Conservation (phyloP, 1,139 yeast genomes). For the Taphrina deformans region DNA sequence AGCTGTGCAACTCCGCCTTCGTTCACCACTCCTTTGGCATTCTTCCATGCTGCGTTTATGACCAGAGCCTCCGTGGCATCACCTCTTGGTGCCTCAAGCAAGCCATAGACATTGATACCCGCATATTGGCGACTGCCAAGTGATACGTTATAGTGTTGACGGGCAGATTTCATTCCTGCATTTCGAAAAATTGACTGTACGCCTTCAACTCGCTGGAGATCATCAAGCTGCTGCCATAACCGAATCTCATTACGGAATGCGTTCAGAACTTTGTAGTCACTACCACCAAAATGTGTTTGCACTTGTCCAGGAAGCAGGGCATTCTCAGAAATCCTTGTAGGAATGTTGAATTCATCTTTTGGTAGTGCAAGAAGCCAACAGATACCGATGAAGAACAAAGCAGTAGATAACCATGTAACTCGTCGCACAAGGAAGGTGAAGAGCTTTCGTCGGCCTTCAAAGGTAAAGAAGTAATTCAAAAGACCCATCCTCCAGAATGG, state of each 20-base stretch:
- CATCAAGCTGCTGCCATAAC: slow-evolving; percentile 41
- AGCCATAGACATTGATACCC: slow-evolving; percentile 69
- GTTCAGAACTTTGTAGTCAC: slow-evolving; percentile 78
- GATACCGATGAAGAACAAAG: slow-evolving; percentile 16
- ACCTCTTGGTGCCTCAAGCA: slow-evolving; percentile 89
- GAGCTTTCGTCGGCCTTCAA: slow-evolving; percentile 22
- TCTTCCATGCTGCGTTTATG: slow-evolving; percentile 82
- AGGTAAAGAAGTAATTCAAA: slow-evolving; percentile 14
- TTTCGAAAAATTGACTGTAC: slow-evolving; percentile 65
- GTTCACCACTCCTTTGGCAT: slow-evolving; percentile 58
- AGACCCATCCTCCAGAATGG: slow-evolving; percentile 16
- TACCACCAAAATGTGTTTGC: slow-evolving; percentile 83
- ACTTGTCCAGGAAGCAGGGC: slow-evolving; percentile 98
- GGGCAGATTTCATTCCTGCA: slow-evolving; percentile 70
- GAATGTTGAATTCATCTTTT: slow-evolving; percentile 16
- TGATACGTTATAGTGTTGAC: slow-evolving; percentile 47
- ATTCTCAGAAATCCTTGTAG: slow-evolving; percentile 86
- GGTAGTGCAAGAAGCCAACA: slow-evolving; percentile 27
- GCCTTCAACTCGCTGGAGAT: slow-evolving; percentile 47
- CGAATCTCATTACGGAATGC: slow-evolving; percentile 39
- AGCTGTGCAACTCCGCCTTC: slow-evolving; percentile 78
- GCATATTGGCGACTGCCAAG: slow-evolving; percentile 44
- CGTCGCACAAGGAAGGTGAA: slow-evolving; percentile 22
- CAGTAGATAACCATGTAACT: slow-evolving; percentile 4
- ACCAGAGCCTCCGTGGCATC: slow-evolving; percentile 97